Base-by-base conservation (phyloP, 768 basidiomycete species). In the Trichaptum fuscoviolaceum region DNA sequence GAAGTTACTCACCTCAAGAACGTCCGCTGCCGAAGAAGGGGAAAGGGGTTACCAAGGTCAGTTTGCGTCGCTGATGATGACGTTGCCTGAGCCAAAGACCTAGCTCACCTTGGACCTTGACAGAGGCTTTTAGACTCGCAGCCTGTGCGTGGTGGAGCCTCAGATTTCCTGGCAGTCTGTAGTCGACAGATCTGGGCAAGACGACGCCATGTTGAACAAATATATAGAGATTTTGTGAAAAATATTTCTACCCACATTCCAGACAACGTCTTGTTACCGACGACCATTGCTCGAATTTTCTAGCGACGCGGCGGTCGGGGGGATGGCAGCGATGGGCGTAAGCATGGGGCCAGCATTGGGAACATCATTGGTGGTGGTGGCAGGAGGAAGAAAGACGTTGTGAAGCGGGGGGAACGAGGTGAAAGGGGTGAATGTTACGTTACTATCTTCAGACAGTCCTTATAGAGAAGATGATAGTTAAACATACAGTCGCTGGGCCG, bases 231-330 rank as follows among this genome's bases (percentile, higher is more conserved):
- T 64, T 20, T 59, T 58, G 57, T 36, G n/a, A 5, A n/a, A 34
- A 30, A 62, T 12, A 60, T 63, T 74, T 81, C 34, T 27, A 69
- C 76, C 67, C 72, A 89, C 88, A 93, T 87, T 15, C 84, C 82
- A 0, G 92, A 91, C 23, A 93, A 81, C 0, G 87, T 92, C 24
- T 81, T 71, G 71, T 93, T 93, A 10, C 87, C 88, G 18, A 93
- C 92, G 17, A 93, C 81, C 69, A 91, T 77, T 8, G 89, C 85
- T 30, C 91, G 81, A 63, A 93, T 85, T 91, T 93, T 93, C 92
- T 93, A 69, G 1, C 35, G 5, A 20, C 20, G 10, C 20, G 42
- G 42, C 23, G 61, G 15, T n/a, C 17, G 25, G 30, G 59, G 59
- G 59, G 23, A 18, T 6, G 59, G 30, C 59, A 35, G 18, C 57